These are phyloP conservation scores for Pilobolus umbonatus DNA, from an alignment of 192 early-diverging fungal genomes.

Conservation along the genomic window DNA sequence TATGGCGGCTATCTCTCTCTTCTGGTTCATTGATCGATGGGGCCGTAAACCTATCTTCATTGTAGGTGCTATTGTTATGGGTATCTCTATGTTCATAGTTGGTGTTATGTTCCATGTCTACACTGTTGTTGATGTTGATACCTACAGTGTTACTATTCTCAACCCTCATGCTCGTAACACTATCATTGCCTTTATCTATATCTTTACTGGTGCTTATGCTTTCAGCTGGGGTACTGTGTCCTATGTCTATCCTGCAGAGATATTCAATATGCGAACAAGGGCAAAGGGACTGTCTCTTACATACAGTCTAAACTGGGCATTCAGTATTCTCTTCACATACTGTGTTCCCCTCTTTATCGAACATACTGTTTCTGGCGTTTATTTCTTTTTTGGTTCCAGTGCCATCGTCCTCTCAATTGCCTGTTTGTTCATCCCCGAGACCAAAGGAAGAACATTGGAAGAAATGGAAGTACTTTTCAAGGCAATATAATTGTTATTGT, in stretches of 20 bases:
- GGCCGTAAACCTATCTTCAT: conserved; percentile 76
- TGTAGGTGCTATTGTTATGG: conserved; percentile 65
- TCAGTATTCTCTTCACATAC: conserved; percentile 33
- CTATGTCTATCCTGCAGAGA: conserved; percentile 32
- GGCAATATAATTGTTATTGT: conserved; percentile 4
- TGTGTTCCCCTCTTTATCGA: conserved; percentile 34
- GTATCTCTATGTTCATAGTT: conserved; percentile 58
- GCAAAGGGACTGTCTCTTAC: conserved; percentile 30
- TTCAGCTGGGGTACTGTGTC: conserved; percentile 29
- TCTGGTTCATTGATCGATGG: conserved; percentile 58
- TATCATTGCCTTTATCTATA: conserved; percentile 35
- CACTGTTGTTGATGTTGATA: conserved; percentile 13
- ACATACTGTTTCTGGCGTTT: conserved; percentile 33
- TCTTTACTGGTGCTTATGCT: conserved; percentile 29
- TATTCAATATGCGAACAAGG: conserved; percentile 32
- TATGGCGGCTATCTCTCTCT: conserved; percentile 37
- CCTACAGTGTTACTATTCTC: conserved; percentile 4
- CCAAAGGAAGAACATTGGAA: conserved; percentile 77
- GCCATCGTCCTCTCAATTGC: conserved; percentile 37
- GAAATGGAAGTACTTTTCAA: conserved; percentile 82
- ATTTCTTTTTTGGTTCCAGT: conserved; percentile 32
- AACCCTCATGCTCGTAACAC: conserved; percentile 19
- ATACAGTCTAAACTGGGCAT: conserved; percentile 34
- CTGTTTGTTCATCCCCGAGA: conserved; percentile 74
- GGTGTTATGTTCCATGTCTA: conserved; percentile 36